Evolutionary conservation across 352 stramenopile species (phyloP).

Genomic region (Globisporangium sylvaticum): DNA sequence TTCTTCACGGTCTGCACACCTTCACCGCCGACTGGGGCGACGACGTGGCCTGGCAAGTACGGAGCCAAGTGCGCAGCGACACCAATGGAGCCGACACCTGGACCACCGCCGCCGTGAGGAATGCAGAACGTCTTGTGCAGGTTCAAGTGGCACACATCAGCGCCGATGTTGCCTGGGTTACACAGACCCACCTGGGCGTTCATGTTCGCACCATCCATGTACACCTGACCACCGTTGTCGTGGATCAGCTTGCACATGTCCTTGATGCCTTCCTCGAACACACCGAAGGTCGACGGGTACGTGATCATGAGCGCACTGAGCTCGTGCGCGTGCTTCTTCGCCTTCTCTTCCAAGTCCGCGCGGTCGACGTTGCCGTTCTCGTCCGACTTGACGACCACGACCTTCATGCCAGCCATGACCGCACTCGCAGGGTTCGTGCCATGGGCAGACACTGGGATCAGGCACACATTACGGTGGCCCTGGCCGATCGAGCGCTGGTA

Average conservation of each 20-base stretch:
- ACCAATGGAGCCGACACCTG: conserved; percentile 89
- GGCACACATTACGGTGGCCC: conserved; percentile 95
- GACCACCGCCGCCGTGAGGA: conserved; percentile 97
- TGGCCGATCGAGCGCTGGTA: conserved; percentile 93
- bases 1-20: conserved; percentile 74
- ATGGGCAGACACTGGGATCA: conserved; percentile 98
- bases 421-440: conserved; percentile 97
- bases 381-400: conserved; percentile 96
- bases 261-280: conserved; percentile 98
- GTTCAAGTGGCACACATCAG: conserved; percentile 99
- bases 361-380: conserved; percentile 96
- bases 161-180: conserved; percentile 95
- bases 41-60: conserved; percentile 93
- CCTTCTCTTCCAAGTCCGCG: conserved; percentile 93
- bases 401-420: conserved; percentile 98
- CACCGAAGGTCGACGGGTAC: conserved; percentile 98
- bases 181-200: conserved; percentile 99
- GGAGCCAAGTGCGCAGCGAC: conserved; percentile 94
- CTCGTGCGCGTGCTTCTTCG: conserved; percentile 94
- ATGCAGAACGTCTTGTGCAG: conserved; percentile 99
- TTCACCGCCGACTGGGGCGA: conserved; percentile 81
- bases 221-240: conserved; percentile 96
- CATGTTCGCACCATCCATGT: conserved; percentile 99
- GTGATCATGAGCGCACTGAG: conserved; percentile 99
- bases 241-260: conserved; percentile 96